Conservation (phyloP, 2,329 filamentous ascomycete genomes). For the Exophiala sideris region DNA sequence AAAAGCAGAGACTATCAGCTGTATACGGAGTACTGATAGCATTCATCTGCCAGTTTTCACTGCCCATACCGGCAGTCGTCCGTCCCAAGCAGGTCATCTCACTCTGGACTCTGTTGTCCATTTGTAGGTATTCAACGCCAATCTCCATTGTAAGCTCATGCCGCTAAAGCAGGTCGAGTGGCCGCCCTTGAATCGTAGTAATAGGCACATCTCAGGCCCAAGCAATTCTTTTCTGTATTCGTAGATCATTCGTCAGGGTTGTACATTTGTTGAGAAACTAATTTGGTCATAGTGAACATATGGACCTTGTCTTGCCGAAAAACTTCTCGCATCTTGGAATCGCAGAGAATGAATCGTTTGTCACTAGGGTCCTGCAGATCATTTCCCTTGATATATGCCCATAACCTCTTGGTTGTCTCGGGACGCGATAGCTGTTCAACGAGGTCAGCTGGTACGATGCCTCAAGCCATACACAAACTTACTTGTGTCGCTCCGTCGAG, state of each 20-base stretch:
- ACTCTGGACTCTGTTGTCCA: too few relatives aligned
- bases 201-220: not conserved
- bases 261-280: conserved; percentile 85
- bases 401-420: conserved; percentile 93
- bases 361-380: conserved; percentile 87
- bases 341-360: conserved; percentile 88
- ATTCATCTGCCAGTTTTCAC: conserved; percentile 1
- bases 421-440: conserved; percentile 75
- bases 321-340: conserved; percentile 84
- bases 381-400: conserved; percentile 88
- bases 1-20: not conserved
- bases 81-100: not conserved
- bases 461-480: conserved; percentile 29
- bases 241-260: conserved; percentile 67
- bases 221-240: not conserved
- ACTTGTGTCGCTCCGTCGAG: conserved; percentile 44
- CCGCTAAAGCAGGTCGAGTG: too few relatives aligned
- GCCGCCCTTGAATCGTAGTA: too few relatives aligned
- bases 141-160: not conserved
- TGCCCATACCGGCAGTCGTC: not conserved
- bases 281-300: conserved; percentile 99
- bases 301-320: conserved; percentile 90
- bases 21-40: not conserved
- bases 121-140: not conserved
- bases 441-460: not conserved